These are phyloP conservation scores for Kwoniella mangroviensis DNA, from an alignment of 768 basidiomycete genomes.

Conservation along the genomic window DNA sequence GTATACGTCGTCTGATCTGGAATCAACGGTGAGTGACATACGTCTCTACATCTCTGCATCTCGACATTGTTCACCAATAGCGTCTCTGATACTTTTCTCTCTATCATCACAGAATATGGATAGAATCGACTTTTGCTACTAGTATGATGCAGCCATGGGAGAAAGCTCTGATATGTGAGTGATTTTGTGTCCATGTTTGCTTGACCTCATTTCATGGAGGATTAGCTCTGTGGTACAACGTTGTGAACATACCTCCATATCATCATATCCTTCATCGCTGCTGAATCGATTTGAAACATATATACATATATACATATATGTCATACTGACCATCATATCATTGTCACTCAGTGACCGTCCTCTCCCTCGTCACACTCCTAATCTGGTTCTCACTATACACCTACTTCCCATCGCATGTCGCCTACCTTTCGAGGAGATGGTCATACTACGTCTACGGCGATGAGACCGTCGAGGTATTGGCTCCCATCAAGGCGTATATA, in stretches of 20 bases:
- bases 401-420: conserved; percentile 68
- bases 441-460: conserved; percentile 70
- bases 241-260: too few relatives aligned
- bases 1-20: conserved; percentile 44
- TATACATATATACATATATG: too few relatives aligned
- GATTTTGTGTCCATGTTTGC: conserved; percentile 2
- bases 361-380: conserved; percentile 41
- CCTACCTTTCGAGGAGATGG: conserved; percentile 64
- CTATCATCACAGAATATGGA: conserved; percentile 59
- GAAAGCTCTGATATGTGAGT: conserved; percentile 67
- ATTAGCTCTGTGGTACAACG: not conserved
- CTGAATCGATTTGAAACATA: not conserved
- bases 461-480: conserved; percentile 52
- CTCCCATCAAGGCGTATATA: conserved; percentile 28
- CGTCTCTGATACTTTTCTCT: not conserved
- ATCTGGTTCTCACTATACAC: conserved; percentile 64
- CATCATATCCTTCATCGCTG: not conserved
- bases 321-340: too few relatives aligned
- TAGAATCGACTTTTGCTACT: conserved; percentile 68
- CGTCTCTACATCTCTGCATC: not conserved
- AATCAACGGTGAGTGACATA: conserved; percentile 32
- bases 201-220: not conserved
- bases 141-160: conserved; percentile 73
- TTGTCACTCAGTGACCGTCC: not conserved
- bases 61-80: not conserved